These are phyloP conservation scores for Colletotrichum coccodes DNA, from an alignment of 2,329 filamentous ascomycete species.

Conservation along the genomic window DNA sequence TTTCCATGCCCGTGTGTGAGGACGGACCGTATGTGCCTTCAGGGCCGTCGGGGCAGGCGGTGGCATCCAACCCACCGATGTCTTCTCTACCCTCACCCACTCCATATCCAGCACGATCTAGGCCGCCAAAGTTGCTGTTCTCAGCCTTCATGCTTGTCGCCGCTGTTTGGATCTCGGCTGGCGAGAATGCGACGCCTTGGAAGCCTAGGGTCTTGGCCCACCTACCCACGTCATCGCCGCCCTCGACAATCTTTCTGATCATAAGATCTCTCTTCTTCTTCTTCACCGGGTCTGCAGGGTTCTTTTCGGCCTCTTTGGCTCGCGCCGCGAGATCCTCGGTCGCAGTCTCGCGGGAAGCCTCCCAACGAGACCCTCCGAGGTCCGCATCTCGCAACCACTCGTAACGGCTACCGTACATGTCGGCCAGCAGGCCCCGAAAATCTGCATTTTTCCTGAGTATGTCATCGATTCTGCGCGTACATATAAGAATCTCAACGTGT, in stretches of 20 bases:
- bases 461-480: conserved; percentile 15
- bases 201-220: conserved; percentile 20
- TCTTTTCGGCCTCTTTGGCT: background rate
- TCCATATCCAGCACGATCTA: background rate
- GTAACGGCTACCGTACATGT: conserved; percentile 24
- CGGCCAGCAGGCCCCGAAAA: conserved; percentile 14
- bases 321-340: background rate
- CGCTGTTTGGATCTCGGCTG: background rate
- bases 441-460: background rate
- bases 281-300: background rate
- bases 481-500: conserved; percentile 26
- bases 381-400: conserved; percentile 27
- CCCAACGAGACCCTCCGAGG: conserved; percentile 22
- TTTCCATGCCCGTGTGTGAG: background rate
- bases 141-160: background rate
- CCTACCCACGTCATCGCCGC: background rate
- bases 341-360: conserved; percentile 1
- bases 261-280: conserved; percentile 4
- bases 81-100: background rate
- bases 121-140: background rate
- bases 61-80: background rate
- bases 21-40: conserved; percentile 18
- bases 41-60: conserved; percentile 2
- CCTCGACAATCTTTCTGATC: conserved; percentile 15
- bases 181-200: background rate